phyloP scores from a whole-genome alignment of 139 green algal genomes.

The Diplosphaera chodatii region DNA sequence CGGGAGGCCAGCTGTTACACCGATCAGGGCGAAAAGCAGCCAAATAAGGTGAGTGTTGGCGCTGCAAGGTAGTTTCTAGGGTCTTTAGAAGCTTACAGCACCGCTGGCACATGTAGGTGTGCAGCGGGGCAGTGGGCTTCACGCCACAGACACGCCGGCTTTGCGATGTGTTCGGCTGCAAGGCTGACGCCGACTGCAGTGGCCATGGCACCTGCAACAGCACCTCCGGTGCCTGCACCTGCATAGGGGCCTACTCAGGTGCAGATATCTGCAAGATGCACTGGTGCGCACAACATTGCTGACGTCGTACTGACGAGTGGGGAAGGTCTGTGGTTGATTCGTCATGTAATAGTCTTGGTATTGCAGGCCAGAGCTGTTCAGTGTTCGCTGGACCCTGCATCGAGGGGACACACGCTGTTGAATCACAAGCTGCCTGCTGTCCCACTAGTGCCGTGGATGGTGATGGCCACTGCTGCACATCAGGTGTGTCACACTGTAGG shows the following conservation, averaged over 20 bases:
- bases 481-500: no score
- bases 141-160: background rate
- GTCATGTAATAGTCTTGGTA: no score
- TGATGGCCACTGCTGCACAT: constrained; percentile 15
- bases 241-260: constrained; percentile 6
- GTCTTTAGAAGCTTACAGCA: no score
- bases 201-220: constrained; percentile 9
- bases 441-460: constrained; percentile 15
- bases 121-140: constrained; percentile 1
- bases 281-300: no score
- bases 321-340: no score
- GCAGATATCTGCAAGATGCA: background rate
- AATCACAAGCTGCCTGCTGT: constrained; percentile 8
- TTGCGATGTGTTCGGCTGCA: constrained; percentile 14
- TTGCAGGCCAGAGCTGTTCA: constrained; percentile 4
- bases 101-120: constrained; percentile 7
- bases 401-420: background rate
- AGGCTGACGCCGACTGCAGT: constrained; percentile 7
- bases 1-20: no score
- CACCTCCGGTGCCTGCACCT: constrained; percentile 9
- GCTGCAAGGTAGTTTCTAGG: no score
- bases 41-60: no score
- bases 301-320: no score
- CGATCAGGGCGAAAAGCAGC: no score
- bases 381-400: constrained; percentile 7